phyloP scores from a whole-genome alignment of 371 early-diverging fungal species.

The Mortierella sp. region DNA sequence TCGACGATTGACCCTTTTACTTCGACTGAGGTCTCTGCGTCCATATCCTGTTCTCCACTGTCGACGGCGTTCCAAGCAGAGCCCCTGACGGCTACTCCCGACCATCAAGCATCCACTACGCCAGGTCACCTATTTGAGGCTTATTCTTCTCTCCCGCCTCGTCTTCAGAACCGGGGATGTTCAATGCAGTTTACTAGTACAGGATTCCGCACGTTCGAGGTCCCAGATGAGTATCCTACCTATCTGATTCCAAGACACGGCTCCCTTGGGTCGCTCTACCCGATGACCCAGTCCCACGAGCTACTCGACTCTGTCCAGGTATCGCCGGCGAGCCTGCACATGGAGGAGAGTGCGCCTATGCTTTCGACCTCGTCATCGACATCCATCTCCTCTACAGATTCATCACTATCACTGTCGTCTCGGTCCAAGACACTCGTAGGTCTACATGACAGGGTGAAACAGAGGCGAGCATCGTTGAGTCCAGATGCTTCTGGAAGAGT shows the following conservation, averaged over 20 bases:
- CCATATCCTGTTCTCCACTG: slow-evolving; percentile 2
- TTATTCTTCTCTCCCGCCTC: background rate
- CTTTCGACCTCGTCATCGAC: slow-evolving; percentile 29
- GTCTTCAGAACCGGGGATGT: slow-evolving; percentile 2
- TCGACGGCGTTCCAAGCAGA: background rate
- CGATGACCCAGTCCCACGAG: slow-evolving; percentile 35
- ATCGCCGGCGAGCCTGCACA: background rate
- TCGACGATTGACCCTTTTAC: background rate
- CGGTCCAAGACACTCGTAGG: slow-evolving; percentile 2
- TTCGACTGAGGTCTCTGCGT: background rate
- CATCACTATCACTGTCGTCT: slow-evolving; percentile 3
- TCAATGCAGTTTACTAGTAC: slow-evolving; percentile 13
- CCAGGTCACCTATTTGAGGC: slow-evolving; percentile 1
- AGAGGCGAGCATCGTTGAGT: slow-evolving; percentile 33
- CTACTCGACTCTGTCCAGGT: slow-evolving; percentile 25
- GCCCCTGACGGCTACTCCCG: background rate
- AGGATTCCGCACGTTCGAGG: slow-evolving; percentile 11
- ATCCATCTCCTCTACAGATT: slow-evolving; percentile 20
- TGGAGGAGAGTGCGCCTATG: slow-evolving; percentile 18
- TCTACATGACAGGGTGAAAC: background rate
- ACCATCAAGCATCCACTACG: background rate
- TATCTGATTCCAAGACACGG: slow-evolving; percentile 31
- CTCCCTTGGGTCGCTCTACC: slow-evolving; percentile 41
- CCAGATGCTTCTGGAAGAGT: slow-evolving; percentile 17
- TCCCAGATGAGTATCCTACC: slow-evolving; percentile 19